Percentiles rank a stretch among this genome's conserved stretches.
Evolutionary conservation across 1,284 basidiomycete species (phyloP).

Genomic region (Puccinia coronata): DNA sequence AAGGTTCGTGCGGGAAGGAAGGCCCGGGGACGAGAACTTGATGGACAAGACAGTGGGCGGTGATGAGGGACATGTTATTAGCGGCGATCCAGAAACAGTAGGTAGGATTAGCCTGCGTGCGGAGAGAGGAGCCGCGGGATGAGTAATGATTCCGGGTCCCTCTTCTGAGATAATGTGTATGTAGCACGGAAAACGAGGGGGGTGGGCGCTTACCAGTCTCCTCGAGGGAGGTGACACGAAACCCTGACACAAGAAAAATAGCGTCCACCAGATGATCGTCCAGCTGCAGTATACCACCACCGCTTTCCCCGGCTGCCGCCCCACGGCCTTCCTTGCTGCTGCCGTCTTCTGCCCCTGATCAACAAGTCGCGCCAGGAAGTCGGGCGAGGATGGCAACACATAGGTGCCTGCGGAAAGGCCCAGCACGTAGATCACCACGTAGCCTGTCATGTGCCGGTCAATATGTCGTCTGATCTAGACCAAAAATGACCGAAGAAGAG

Average conservation of each 20-base stretch:
- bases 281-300: slow-evolving; percentile 76
- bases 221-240: slow-evolving; percentile 65
- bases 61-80: slow-evolving; percentile 82
- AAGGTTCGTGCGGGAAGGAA: background rate
- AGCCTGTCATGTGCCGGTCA: slow-evolving; percentile 70
- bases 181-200: background rate
- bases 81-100: slow-evolving; percentile 89
- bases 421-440: slow-evolving; percentile 83
- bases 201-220: slow-evolving; percentile 66
- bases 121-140: slow-evolving; percentile 11
- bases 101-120: slow-evolving; percentile 73
- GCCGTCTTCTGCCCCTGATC: slow-evolving; percentile 2
- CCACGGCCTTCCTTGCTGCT: slow-evolving; percentile 36
- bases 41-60: slow-evolving; percentile 75
- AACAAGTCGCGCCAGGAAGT: slow-evolving; percentile 63
- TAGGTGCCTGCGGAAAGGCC: slow-evolving; percentile 80
- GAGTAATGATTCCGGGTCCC: too few species aligned
- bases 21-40: slow-evolving; percentile 50
- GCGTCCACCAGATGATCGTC: slow-evolving; percentile 74
- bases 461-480: too few species aligned
- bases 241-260: slow-evolving; percentile 62
- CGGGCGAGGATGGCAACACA: slow-evolving; percentile 74
- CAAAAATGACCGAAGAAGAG: too few species aligned
- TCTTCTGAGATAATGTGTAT: too few species aligned
- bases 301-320: slow-evolving; percentile 64